Evolutionary conservation across 1,139 yeast species (phyloP), one percentile per base, ranked within the genome.

Genomic region (Debaryomycetaceae sp.): DNA sequence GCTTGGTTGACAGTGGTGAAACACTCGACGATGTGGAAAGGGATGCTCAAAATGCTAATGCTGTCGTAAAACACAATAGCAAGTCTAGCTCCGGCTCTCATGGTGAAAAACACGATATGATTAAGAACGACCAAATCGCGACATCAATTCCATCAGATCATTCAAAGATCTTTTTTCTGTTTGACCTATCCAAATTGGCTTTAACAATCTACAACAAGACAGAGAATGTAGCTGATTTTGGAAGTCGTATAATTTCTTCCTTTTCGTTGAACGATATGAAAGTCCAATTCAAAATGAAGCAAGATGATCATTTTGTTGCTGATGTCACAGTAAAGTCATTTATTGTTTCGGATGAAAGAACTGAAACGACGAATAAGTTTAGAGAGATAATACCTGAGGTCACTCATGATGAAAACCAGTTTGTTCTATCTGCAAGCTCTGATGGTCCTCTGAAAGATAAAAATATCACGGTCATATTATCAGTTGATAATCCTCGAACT

Each of bases 401-500:
- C 2, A 66, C 73, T 4, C 80, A 81, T 37, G 81, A 78, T 1
- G 81, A 80, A 31, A 75, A 87, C 55, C 99, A 93, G 59, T 85
- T 95, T 52, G 70, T 79, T 66, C 81, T 87, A 3, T 72, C 76
- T 24, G 69, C 65, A 0, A 63, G 73, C 0, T 67, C 82, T 0
- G 74, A 69, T 24, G 75, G 78, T 2, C 63, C 67, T 0, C 59
- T 66, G 0, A 68, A 66, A 0, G 68, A 66, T 14, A 72, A 74
- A 46, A 66, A 75, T 36, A 69, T 80, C 5, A 78, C 84, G 37
- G 57, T 69, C 0, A 74, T 84, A 57, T 62, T 87, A 8, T 81
- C 89, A 0, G 77, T 91, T 9, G 96, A 90, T 52, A 86, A 84
- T 50, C 97, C 98, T 0, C 80, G 77, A 48, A 76, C 87, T 17